Evolutionary conservation across 2,329 filamentous ascomycete species (phyloP).

Genomic region (Sodiomyces alkalinus): DNA sequence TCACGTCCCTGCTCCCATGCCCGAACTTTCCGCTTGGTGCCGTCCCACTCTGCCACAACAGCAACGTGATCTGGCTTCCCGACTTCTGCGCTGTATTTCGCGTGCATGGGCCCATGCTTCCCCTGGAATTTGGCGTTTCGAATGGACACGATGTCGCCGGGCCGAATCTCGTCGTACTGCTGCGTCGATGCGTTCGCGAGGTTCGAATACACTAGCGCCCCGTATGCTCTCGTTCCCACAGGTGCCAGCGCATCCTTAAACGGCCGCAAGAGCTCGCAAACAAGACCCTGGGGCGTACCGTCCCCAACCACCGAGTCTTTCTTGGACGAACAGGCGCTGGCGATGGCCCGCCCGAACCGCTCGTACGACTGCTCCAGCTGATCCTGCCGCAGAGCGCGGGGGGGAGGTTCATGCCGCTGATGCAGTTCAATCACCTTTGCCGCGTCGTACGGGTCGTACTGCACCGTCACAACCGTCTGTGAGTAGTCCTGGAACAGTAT

Average conservation of each 20-base stretch:
- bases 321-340: conserved; percentile 51
- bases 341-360: conserved; percentile 65
- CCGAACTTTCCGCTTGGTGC: conserved; percentile 92
- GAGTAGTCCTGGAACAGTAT: conserved; percentile 95
- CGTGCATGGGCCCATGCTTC: conserved; percentile 88
- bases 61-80: conserved; percentile 82
- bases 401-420: conserved; percentile 76
- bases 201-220: conserved; percentile 86
- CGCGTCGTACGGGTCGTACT: conserved; percentile 61
- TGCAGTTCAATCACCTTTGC: conserved; percentile 60
- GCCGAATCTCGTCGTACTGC: conserved; percentile 82
- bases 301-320: conserved; percentile 75
- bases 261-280: conserved; percentile 65
- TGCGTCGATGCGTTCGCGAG: conserved; percentile 85
- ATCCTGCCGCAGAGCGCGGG: conserved; percentile 71
- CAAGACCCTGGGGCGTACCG: conserved; percentile 61
- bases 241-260: conserved; percentile 62
- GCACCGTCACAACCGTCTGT: conserved; percentile 73
- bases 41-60: conserved; percentile 92
- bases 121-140: conserved; percentile 91
- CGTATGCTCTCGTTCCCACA: conserved; percentile 78
- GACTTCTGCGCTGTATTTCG: conserved; percentile 80
- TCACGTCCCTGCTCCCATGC: conserved; percentile 93
- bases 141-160: conserved; percentile 84
- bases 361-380: conserved; percentile 80